A percentile compares a stretch with the other conserved stretches of the same genome.
Evolutionary conservation across 1,284 basidiomycete genomes (phyloP).

Genomic region (Papiliotrema fonsecae): DNA sequence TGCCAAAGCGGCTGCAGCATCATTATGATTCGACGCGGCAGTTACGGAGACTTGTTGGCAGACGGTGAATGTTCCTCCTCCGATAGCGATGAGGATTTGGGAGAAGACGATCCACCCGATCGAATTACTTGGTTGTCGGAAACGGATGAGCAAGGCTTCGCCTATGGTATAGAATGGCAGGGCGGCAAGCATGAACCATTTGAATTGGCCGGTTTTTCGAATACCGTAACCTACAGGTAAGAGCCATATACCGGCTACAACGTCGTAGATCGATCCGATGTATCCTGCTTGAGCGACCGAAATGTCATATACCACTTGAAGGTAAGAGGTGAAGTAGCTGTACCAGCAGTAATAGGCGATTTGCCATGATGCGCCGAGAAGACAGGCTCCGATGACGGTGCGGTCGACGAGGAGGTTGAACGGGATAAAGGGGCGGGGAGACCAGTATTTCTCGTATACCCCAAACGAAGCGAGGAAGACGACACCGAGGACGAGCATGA

Average conservation of each 20-base stretch:
- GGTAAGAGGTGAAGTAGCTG: slow-evolving; percentile 41
- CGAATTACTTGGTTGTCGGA: slow-evolving; percentile 34
- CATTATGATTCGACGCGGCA: slow-evolving; percentile 44
- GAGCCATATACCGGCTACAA: slow-evolving; percentile 42
- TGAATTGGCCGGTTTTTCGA: slow-evolving; percentile 41
- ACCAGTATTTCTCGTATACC: slow-evolving; percentile 39
- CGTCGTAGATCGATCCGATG: slow-evolving; percentile 44
- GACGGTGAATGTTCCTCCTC: slow-evolving; percentile 44
- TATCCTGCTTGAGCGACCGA: slow-evolving; percentile 43
- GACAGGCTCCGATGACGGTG: slow-evolving; percentile 43
- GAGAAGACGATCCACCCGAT: slow-evolving; percentile 33
- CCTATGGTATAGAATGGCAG: slow-evolving; percentile 44
- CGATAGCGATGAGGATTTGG: slow-evolving; percentile 48
- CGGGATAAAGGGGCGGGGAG: slow-evolving; percentile 42
- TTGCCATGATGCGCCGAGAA: slow-evolving; percentile 42
- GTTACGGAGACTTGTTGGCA: slow-evolving; percentile 47
- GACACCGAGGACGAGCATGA: slow-evolving; percentile 46
- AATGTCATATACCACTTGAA: slow-evolving; percentile 44
- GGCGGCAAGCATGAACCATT: slow-evolving; percentile 38
- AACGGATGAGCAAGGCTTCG: slow-evolving; percentile 47
- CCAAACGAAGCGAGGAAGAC: slow-evolving; percentile 39
- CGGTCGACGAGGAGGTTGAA: slow-evolving; percentile 41
- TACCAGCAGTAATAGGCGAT: slow-evolving; percentile 40
- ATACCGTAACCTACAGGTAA: slow-evolving; percentile 40
- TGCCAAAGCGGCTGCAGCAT: slow-evolving; percentile 45